Conservation (phyloP, 495 filamentous ascomycete genomes). For the Pyrenopolyporus hunteri region DNA sequence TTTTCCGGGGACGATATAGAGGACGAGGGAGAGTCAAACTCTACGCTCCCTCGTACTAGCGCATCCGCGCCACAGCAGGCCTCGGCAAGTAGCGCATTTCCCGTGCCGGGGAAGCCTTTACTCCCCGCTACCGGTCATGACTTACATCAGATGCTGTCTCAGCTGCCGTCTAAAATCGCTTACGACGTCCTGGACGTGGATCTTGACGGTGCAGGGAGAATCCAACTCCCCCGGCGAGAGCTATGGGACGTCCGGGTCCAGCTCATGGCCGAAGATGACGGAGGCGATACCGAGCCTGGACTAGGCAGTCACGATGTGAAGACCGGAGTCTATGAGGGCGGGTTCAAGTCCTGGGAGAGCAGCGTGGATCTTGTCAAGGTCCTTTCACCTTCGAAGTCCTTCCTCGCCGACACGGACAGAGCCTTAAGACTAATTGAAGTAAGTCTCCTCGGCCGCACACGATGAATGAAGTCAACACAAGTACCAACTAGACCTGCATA, state of each 20-base stretch:
- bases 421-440: constrained; percentile 75
- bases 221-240: constrained; percentile 79
- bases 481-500: constrained; percentile 47
- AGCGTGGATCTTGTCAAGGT: constrained; percentile 83
- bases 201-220: constrained; percentile 52
- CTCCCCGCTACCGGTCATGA: constrained; percentile 53
- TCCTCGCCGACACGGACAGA: constrained; percentile 58
- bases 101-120: constrained; percentile 55
- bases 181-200: constrained; percentile 68
- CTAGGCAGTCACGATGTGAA: constrained; percentile 84
- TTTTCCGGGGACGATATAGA: constrained; percentile 89
- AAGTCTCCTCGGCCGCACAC: constrained; percentile 31
- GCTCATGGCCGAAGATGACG: constrained; percentile 77
- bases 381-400: constrained; percentile 60
- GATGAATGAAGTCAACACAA: not conserved
- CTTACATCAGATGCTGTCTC: constrained; percentile 62
- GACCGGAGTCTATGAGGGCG: constrained; percentile 92
- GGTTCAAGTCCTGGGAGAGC: constrained; percentile 99
- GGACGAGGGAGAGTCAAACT: constrained; percentile 51
- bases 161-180: constrained; percentile 78
- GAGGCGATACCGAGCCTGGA: constrained; percentile 53
- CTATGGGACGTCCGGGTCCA: constrained; percentile 94
- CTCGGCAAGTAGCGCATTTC: constrained; percentile 54
- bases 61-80: constrained; percentile 33
- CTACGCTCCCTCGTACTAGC: constrained; percentile 42